Percentiles rank a stretch among this genome's conserved stretches.
These are phyloP conservation scores for Cyberlindnera saturnus DNA, from an alignment of 805 yeast genomes.

Conservation along the genomic window DNA sequence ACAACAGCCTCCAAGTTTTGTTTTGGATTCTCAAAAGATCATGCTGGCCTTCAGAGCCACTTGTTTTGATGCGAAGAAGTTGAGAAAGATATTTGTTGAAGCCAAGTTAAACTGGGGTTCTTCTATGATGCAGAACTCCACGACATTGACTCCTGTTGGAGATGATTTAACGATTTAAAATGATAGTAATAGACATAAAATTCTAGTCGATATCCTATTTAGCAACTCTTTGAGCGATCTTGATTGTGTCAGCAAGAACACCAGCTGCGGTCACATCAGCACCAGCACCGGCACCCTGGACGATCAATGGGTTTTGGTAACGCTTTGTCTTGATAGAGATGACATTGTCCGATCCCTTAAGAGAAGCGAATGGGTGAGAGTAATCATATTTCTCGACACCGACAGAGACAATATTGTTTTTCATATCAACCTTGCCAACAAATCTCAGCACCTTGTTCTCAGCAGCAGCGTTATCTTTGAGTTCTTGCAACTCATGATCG, in stretches of 20 bases:
- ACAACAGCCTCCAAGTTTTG: slow-evolving; percentile 26
- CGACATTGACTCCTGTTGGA: slow-evolving; percentile 7
- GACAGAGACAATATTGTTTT: slow-evolving; percentile 64
- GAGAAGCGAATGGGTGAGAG: slow-evolving; percentile 92
- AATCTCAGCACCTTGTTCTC: slow-evolving; percentile 88
- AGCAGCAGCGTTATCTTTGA: slow-evolving; percentile 74
- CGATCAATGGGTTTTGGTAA: slow-evolving; percentile 85
- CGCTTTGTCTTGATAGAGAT: slow-evolving; percentile 88
- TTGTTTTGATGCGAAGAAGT: slow-evolving; percentile 45
- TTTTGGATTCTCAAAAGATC: slow-evolving; percentile 64
- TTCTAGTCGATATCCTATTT: background rate
- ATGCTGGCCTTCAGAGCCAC: slow-evolving; percentile 62
- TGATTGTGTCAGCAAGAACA: slow-evolving; percentile 88
- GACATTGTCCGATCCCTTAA: slow-evolving; percentile 95
- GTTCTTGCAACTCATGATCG: slow-evolving; percentile 70
- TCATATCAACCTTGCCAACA: slow-evolving; percentile 84
- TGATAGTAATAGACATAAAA: background rate
- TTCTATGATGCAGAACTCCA: background rate
- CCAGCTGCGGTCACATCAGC: slow-evolving; percentile 78
- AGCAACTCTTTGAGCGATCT: slow-evolving; percentile 77
- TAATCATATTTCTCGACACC: slow-evolving; percentile 82
- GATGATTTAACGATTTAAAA: slow-evolving; percentile 7
- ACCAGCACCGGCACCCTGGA: slow-evolving; percentile 98
- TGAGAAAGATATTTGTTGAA: slow-evolving; percentile 50
- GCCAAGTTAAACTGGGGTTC: slow-evolving; percentile 44